Evolutionary conservation across 768 basidiomycete species (phyloP), one percentile per base, ranked within the genome.

Genomic region (Psilocybe cubensis): DNA sequence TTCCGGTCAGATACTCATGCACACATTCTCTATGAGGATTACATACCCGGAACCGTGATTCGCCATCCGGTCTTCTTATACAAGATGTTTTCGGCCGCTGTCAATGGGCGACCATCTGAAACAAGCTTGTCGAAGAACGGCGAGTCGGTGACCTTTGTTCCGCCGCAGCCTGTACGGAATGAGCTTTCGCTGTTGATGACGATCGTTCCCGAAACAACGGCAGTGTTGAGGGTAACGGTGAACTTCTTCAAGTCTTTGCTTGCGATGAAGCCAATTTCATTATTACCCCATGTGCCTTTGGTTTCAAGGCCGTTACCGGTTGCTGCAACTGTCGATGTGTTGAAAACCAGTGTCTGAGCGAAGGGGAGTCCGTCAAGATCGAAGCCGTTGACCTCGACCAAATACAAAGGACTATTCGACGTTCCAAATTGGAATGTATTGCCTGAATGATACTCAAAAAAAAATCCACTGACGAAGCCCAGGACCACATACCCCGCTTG

Each of bases 381-480:
- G 23, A 35, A 49, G 29, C 56, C 43, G 25, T 46, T 57, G 56
- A 53, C 40, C 11, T 41, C 42, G 12, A 53, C 52, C 5, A 21
- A 53, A 18, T 41, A 53, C 9, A 53, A 27, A 24, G 52, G 52
- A 17, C 27, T 43, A 24, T 53, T 53, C 18, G 42, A 53, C n/a
- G 52, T 29, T 49, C 47, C 47, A 18, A 49, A 49, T 25, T 49
- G 47, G 47, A 49, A 49, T 4, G 47, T 49, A 31, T 49, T 49
- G 20, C 47, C 47, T 49, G 20, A 8, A 49, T n/a, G 5, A n/a
- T 25, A 7, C 8, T 27, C n/a, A 18, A n/a, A 31, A 29, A 28
- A 18, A 10, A 23, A 20, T 14, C 5, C 6, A 31, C 4, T 17
- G 17, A 21, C 28, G 27, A 28, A 29, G 1, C 8, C n/a, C 14